These are phyloP conservation scores for Cucurbita ficifolia DNA, from an alignment of 306 rosid genomes.

Conservation along the genomic window DNA sequence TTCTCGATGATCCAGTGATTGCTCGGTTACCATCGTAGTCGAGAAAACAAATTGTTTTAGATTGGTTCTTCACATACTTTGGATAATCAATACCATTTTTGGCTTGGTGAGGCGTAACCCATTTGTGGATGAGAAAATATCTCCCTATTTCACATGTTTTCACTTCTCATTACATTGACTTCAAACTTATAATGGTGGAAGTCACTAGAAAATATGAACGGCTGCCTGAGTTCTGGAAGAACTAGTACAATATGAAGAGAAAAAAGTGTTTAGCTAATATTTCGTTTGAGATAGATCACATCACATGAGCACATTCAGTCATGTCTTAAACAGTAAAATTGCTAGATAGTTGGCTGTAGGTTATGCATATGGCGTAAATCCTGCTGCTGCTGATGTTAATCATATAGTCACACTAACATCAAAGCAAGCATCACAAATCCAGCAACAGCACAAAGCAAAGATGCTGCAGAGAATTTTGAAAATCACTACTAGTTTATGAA, in stretches of 20 bases:
- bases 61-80: not conserved
- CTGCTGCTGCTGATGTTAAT: constrained; percentile 2
- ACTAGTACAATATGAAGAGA: not conserved
- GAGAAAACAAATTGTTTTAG: not conserved
- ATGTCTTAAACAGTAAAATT: not conserved
- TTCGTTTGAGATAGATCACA: not conserved
- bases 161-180: not conserved
- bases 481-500: not conserved
- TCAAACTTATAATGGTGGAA: not conserved
- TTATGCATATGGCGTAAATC: not conserved
- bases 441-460: constrained; percentile 23
- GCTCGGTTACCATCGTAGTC: not conserved
- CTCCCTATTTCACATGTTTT: not conserved
- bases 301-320: not conserved
- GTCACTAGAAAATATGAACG: not conserved
- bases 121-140: not conserved
- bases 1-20: not conserved
- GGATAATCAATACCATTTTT: not conserved
- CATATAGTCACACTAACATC: constrained; percentile 1
- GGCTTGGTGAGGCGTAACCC: not conserved
- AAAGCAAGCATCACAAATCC: constrained; percentile 21
- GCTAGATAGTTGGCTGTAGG: not conserved
- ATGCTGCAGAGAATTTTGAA: constrained; percentile 12
- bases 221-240: not conserved
- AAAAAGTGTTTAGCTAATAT: not conserved